These are phyloP conservation scores for Yamadazyma taylorii DNA, from an alignment of 1,139 yeast genomes.

Conservation along the genomic window DNA sequence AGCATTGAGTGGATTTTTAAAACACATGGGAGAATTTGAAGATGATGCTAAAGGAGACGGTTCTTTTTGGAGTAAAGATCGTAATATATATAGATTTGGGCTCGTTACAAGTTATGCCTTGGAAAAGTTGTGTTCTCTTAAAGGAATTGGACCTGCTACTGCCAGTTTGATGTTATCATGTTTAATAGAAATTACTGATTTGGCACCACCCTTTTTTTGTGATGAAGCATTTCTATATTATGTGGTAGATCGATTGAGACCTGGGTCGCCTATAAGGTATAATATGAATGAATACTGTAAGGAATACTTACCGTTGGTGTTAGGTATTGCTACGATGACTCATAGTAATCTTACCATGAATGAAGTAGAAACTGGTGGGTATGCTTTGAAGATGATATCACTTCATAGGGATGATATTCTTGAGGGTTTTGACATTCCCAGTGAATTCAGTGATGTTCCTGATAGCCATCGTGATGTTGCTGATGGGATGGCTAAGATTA, in stretches of 20 bases:
- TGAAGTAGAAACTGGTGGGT: slow-evolving; percentile 35
- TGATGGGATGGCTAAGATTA: too few relatives aligned
- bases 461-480: too few relatives aligned
- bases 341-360: slow-evolving; percentile 16
- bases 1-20: slow-evolving; percentile 29
- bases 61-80: slow-evolving; percentile 1
- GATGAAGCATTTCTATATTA: slow-evolving; percentile 45
- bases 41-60: background rate
- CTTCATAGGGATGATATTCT: slow-evolving; percentile 25
- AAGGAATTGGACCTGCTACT: slow-evolving; percentile 55
- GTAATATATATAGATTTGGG: slow-evolving; percentile 16
- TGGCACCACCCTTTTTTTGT: slow-evolving; percentile 50
- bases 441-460: too few relatives aligned
- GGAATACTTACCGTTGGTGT: slow-evolving; percentile 29
- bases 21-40: slow-evolving; percentile 7
- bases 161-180: slow-evolving; percentile 45
- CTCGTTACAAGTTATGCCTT: slow-evolving; percentile 23
- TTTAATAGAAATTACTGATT: slow-evolving; percentile 19
- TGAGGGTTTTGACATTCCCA: slow-evolving; percentile 22
- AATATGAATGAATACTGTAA: slow-evolving; percentile 42
- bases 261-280: slow-evolving; percentile 39
- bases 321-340: slow-evolving; percentile 16
- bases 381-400: slow-evolving; percentile 37
- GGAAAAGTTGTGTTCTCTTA: slow-evolving; percentile 32
- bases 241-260: slow-evolving; percentile 30